Evolutionary conservation across 1,284 basidiomycete genomes (phyloP), one percentile per base, ranked within the genome.

Genomic region (Agaricales sp.): DNA sequence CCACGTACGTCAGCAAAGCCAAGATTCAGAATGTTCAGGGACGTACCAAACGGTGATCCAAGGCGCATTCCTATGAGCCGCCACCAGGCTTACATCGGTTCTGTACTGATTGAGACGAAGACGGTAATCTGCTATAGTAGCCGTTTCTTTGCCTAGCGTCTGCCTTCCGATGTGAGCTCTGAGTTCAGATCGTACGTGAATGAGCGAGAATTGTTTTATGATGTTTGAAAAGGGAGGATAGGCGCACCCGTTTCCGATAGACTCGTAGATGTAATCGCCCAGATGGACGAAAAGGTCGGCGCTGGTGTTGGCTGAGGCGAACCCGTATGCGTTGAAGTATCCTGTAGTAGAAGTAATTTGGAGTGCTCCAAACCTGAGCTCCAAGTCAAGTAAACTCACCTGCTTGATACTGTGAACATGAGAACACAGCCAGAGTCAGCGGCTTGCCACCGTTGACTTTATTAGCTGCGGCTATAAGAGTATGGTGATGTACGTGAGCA

Each of bases 301-400:
- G 21, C 68, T 67, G 11, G 76, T 74, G 54, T 78, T 75, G 49
- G 73, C 73, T 18, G 77, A 73, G 1, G 78, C 78, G 45, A 75
- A 68, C 6, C 76, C 75, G 58, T 83, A 86, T 12, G 80, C 79
- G 58, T 82, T 82, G 68, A 84, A 85, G 62, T 71, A 82, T 1
- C 82, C 82, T 71, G 60, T 58, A 30, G 11, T 46, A 39, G 14
- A 30, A 30, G 26, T 14, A 30, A 6, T 6, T 30, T 30, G 14
- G 26, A n/a, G n/a, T n/a, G n/a, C n/a, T n/a, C n/a, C n/a, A n/a
- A n/a, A n/a, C n/a, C n/a, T n/a, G 38, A 30, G 16, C 22, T 45
- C 6, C 20, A 45, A 43, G 39, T 16, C 6, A 43, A 43, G 1
- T 35, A 16, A 24, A 53, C 59, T 25, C 43, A 71, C 74, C 74